Evolutionary conservation across 345 rosid genomes (phyloP).

Genomic region (Theobroma cacao): DNA sequence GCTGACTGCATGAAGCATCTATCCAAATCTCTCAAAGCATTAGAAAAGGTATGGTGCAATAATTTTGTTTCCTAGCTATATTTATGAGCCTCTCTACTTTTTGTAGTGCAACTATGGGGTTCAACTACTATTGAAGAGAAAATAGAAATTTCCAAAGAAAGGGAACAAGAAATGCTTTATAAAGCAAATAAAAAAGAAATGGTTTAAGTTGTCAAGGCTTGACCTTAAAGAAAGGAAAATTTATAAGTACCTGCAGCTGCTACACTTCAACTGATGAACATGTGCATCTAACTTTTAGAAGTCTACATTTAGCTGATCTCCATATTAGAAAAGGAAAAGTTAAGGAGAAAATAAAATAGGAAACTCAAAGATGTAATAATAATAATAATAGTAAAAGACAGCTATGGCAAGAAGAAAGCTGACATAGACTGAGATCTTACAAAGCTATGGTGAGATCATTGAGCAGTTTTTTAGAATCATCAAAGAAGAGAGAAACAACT

Average conservation of each 20-base stretch:
- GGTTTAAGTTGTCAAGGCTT: too few species aligned
- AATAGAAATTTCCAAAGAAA: background rate
- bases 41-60: conserved; percentile 64
- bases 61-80: background rate
- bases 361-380: too few species aligned
- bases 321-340: conserved; percentile 19
- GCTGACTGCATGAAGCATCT: conserved; percentile 67
- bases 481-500: conserved; percentile 89
- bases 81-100: background rate
- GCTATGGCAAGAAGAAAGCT: background rate
- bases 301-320: conserved; percentile 70
- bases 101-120: background rate
- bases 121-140: background rate
- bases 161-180: background rate
- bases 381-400: background rate
- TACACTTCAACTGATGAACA: conserved; percentile 93
- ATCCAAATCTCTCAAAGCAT: conserved; percentile 86
- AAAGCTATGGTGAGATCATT: conserved; percentile 66
- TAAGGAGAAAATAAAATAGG: background rate
- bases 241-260: conserved; percentile 69
- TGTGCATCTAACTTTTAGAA: conserved; percentile 76
- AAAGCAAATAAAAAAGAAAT: conserved; percentile 6
- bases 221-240: too few species aligned
- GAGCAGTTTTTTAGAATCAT: conserved; percentile 78
- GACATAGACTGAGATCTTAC: conserved; percentile 41